Base-by-base conservation (phyloP, 2,329 filamentous ascomycete species). In the Xylariaceae sp. region DNA sequence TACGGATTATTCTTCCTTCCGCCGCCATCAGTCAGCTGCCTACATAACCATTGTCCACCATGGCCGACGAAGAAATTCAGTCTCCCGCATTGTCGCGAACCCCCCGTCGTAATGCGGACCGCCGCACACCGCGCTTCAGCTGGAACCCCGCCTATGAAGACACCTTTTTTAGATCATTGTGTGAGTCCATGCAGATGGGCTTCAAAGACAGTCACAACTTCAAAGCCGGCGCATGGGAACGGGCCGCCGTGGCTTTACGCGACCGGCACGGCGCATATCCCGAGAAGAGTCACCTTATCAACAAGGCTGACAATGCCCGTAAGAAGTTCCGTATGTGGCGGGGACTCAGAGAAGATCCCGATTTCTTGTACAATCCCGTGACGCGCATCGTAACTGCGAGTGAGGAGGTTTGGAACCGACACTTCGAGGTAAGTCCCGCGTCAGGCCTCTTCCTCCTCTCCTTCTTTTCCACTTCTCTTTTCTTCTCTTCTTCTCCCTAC, bases 241-340 rank as follows among this genome's bases (percentile, higher is more conserved):
- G 81, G 64, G 82, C 82, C 51, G 77, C 79, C 57, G 74, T 76
- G 51, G 81, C 80, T 37, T 72, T 85, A 57, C 78, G 80, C 72
- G 79, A 82, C 35, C 77, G 77, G 56, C 82, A 85, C 66, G 75
- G 76, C 67, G 81, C 82, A 51, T 83, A 77, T 63, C 81, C 82
- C n/a, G 78, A 82, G 62, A 85, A 85, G 73, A 80, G 77, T 66
- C 82, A 85, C 57, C 78, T 85, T 42, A 83, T 85, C 71, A 85
- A 85, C 74, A 85, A 85, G 73, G 83, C 81, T 64, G 82, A 85
- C 72, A 85, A 85, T 70, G 82, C 82, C 60, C 78, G 82, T 54
- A 85, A 85, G 71, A 81, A 82, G 67, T 85, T 85, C 62, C 80
- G 82, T n/a, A 74, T 85, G 55, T 85, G 82, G 82, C 74, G 82